phyloP scores from a whole-genome alignment of 805 yeast species.

The Zygoascus biomembranicola region DNA sequence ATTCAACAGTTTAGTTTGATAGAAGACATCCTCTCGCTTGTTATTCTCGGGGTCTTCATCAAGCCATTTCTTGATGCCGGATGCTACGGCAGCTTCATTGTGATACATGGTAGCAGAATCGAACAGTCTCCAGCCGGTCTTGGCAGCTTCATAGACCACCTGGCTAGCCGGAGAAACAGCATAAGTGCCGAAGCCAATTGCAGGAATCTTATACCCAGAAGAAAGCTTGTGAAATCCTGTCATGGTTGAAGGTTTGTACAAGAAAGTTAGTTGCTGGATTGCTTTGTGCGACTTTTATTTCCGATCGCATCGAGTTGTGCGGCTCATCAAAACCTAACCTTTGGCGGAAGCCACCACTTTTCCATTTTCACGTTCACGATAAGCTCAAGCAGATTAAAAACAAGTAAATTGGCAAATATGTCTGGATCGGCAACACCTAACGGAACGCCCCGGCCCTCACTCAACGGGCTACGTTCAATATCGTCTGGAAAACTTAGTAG shows the following conservation, averaged over 20 bases:
- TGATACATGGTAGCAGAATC: conserved; percentile 61
- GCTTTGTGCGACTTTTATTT: too few species aligned
- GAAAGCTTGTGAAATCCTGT: background rate
- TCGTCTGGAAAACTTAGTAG: background rate
- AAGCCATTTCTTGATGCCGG: conserved; percentile 49
- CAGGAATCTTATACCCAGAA: conserved; percentile 1
- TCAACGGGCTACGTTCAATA: background rate
- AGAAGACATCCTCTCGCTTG: conserved; percentile 41
- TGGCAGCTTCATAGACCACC: conserved; percentile 36
- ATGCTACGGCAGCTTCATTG: conserved; percentile 54
- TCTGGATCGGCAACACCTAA: background rate
- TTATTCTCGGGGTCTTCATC: conserved; percentile 42
- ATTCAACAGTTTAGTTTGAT: conserved; percentile 60
- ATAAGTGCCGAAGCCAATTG: conserved; percentile 5
- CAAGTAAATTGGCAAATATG: background rate
- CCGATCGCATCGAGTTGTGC: too few species aligned
- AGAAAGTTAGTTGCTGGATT: too few species aligned
- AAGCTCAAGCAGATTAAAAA: background rate
- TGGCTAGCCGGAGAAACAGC: conserved; percentile 4
- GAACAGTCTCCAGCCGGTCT: conserved; percentile 64
- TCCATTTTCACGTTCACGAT: background rate
- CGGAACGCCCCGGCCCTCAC: background rate
- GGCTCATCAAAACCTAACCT: too few species aligned
- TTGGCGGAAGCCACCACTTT: background rate
- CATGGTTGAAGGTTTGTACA: background rate